Base-by-base conservation (phyloP, 208 protist species). In the Balamuthia mandrillaris region DNA sequence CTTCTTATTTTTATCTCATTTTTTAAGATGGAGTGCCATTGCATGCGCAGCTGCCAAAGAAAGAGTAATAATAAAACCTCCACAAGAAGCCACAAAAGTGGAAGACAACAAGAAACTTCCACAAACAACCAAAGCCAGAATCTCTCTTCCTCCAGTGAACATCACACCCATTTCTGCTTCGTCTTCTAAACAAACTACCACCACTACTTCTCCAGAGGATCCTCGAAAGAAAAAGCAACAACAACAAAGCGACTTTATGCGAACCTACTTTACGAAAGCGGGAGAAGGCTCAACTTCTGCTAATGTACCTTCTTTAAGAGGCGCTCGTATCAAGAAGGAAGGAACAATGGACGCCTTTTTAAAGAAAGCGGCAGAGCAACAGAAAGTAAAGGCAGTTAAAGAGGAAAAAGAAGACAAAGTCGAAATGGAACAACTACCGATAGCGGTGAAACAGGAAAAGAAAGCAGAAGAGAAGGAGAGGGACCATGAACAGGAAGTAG, bases 281-380 rank as follows among this genome's bases (percentile, higher is more conserved):
- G 12, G 68, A 78, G 68, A 78, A 78, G 29, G 58, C 68, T 42
- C 68, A 78, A 35, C 52, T 49, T 14, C 68, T 78, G 44, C 39
- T 78, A 6, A 49, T 49, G 45, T 60, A 78, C 31, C 45, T 49
- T 37, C 56, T 39, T 39, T 49, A 14, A 78, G 58, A 49, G 45
- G 41, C 21, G 21, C 41, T 14, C n/a, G 9, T 5, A 78, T 29
- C 45, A 42, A 54, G 47, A 14, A 54, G 47, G 16, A 54, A 18
- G 47, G 47, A 54, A 54, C 68, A 14, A 35, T 49, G 29, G 58
- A 78, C 45, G 35, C 21, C 61, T 33, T 24, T 24, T 35, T 5
- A 49, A 42, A 29, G 2, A 6, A 74, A 37, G 37, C 4, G 18
- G 68, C 12, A 14, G 18, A 58, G 1, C 45, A 16, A 27, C 45